Percentiles rank a stretch among this genome's conserved stretches.
phyloP scores from a whole-genome alignment of 2,329 filamentous ascomycete species.

The Penicillium sp. region DNA sequence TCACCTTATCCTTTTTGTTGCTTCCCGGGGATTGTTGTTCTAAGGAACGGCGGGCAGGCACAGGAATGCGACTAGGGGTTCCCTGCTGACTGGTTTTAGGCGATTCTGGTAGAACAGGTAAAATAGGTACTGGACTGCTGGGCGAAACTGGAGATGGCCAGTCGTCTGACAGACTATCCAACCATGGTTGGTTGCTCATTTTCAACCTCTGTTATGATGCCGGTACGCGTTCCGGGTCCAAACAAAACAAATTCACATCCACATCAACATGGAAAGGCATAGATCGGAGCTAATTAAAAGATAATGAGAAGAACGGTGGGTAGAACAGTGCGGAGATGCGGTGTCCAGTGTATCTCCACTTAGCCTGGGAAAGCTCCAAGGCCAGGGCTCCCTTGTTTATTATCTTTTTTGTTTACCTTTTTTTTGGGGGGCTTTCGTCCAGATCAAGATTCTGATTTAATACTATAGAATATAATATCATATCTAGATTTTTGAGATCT shows the following conservation, averaged over 20 bases:
- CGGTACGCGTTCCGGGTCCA: constrained; percentile 4
- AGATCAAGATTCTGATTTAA: background rate
- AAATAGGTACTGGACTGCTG: constrained; percentile 30
- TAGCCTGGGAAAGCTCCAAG: background rate
- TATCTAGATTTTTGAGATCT: background rate
- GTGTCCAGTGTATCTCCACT: constrained; percentile 9
- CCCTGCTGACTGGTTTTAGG: constrained; percentile 31
- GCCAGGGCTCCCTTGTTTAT: constrained; percentile 12
- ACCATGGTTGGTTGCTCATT: constrained; percentile 44
- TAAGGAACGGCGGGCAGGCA: constrained; percentile 35
- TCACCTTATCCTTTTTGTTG: constrained; percentile 31
- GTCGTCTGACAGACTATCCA: constrained; percentile 46
- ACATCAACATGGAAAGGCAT: constrained; percentile 4
- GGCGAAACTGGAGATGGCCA: constrained; percentile 44
- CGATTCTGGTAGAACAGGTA: constrained; percentile 23
- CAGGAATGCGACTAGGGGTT: constrained; percentile 42
- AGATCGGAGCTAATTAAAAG: constrained; percentile 6
- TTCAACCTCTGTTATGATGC: constrained; percentile 25
- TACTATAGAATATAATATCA: background rate
- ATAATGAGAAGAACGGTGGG: constrained; percentile 6
- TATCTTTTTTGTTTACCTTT: constrained; percentile 7
- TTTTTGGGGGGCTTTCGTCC: background rate
- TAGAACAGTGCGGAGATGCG: constrained; percentile 9
- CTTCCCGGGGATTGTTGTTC: constrained; percentile 31
- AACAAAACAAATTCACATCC: constrained; percentile 1